Conservation (phyloP, 805 yeast genomes). For the Millerozyma miso region DNA sequence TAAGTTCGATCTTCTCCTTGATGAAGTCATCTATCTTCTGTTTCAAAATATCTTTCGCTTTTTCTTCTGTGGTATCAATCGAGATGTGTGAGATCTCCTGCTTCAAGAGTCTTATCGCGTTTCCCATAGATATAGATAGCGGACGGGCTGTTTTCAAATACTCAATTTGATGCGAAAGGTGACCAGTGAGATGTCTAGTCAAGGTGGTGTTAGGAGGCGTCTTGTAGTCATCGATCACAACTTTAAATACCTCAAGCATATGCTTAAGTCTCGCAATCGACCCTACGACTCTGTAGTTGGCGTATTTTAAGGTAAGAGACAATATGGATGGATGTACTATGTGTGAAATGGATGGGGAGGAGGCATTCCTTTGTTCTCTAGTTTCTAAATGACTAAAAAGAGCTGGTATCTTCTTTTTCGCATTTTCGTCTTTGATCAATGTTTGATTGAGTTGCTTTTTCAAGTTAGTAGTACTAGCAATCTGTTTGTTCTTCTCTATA, state of each 20-base stretch:
- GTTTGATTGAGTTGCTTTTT: constrained; percentile 53
- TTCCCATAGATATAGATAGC: constrained; percentile 91
- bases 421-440: constrained; percentile 35
- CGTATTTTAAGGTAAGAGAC: constrained; percentile 70
- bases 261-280: constrained; percentile 80
- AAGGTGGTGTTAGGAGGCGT: constrained; percentile 85
- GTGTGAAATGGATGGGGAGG: constrained; percentile 53
- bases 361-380: constrained; percentile 66
- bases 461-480: constrained; percentile 46
- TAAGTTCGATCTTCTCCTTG: constrained; percentile 76
- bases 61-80: constrained; percentile 61
- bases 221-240: constrained; percentile 70
- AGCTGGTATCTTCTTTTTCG: constrained; percentile 50
- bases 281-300: constrained; percentile 85
- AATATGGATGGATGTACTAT: constrained; percentile 85
- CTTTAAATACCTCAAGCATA: constrained; percentile 80
- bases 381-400: constrained; percentile 78
- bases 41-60: constrained; percentile 62
- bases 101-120: constrained; percentile 94
- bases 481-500: constrained; percentile 38
- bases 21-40: constrained; percentile 76
- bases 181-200: constrained; percentile 82
- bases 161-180: constrained; percentile 89
- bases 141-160: constrained; percentile 89
- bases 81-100: constrained; percentile 85